Base-by-base conservation (phyloP, 2,329 filamentous ascomycete genomes). In the Microsporum audouinii region DNA sequence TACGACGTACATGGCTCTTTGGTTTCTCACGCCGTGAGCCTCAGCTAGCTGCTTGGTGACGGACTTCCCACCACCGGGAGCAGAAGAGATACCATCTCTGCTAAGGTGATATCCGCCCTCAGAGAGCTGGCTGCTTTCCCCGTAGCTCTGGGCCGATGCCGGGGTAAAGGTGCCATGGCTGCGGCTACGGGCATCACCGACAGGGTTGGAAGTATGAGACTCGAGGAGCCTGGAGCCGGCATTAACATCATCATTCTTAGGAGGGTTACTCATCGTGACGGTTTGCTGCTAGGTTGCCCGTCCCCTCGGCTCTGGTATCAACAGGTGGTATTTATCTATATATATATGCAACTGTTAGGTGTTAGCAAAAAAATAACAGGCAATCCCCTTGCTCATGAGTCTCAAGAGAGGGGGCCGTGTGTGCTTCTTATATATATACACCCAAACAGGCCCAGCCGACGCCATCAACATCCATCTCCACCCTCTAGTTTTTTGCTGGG, bases 131-230 rank as follows among this genome's bases (percentile, higher is more conserved):
- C 68, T 69, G 38, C 67, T 64, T 36, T 69, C 73, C 38, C 70
- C 70, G 6, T 71, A 70, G 60, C 73, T 71, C 2, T 80, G 78
- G 57, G 80, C 83, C 53, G 75, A 76, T 0, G 87, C 81, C 41
- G 88, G 86, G 49, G 88, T 90, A 69, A 91, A 89, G 14, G 88
- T 88, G 67, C 88, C 89, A 75, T 94, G 87, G 27, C 34, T 7
- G 12, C 36, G 39, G 12, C 8, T 57, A 36, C 55, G 55, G n/a
- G 55, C n/a, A 67, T 82, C 80, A 76, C 86, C 14, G 29, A 12
- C 57, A 12, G 71, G 66, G 29, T 64, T 67, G 41, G 69, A 70
- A 51, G 75, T 64, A 63, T 77, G 76, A 3, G 72, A 74, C 36
- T 74, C 70, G 43, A 78, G 65, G 31, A 78, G 66, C 33, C 71